Evolutionary conservation across 495 filamentous ascomycete species (phyloP), one percentile per base, ranked within the genome.

Genomic region (Venustampulla echinocandica): DNA sequence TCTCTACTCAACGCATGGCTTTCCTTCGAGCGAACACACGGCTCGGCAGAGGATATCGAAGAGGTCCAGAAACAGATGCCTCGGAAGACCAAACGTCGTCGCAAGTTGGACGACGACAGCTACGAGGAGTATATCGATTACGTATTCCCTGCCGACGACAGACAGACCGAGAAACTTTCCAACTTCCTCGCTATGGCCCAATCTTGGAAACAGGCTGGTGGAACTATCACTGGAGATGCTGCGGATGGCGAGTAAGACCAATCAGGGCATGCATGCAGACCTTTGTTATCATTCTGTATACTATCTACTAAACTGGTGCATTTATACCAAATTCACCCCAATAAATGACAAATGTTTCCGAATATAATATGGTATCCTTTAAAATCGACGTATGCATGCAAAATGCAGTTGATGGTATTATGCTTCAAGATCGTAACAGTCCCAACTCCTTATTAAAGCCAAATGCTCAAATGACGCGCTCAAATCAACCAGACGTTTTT

Each of bases 61-160:
- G 84, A 82, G 58, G 82, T 98, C 46, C 82, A 90, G 30, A 59
- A 80, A 58, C 86, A 94, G 70, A 94, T 95, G 88, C 93, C 93
- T 22, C 74, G 88, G 39, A 83, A 80, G 62, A 85, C 87, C 63
- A 98, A 95, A 81, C 92, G 92, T 76, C 77, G 89, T 56, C 81
- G 92, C 64, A 90, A 81, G 78, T 61, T 96, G 66, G 90, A 94
- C 61, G 90, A 96, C 67, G 90, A 94, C 61, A 82, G 77, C 15
- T 96, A 87, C 71, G 92, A 98, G 75, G 92, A 98, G 68, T 98
- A 95, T 63, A 77, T 90, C 71, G 92, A 97, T 63, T 96, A 90
- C 61, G 76, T 97, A 37, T 98, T 98, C 80, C 92, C 92, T 4
- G 90, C 88, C 6, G 92, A 97, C 71, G 90, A 96, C 65, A 77